phyloP scores from a whole-genome alignment of 192 early-diverging fungal species.

The Pecoramyces ruminantium region DNA sequence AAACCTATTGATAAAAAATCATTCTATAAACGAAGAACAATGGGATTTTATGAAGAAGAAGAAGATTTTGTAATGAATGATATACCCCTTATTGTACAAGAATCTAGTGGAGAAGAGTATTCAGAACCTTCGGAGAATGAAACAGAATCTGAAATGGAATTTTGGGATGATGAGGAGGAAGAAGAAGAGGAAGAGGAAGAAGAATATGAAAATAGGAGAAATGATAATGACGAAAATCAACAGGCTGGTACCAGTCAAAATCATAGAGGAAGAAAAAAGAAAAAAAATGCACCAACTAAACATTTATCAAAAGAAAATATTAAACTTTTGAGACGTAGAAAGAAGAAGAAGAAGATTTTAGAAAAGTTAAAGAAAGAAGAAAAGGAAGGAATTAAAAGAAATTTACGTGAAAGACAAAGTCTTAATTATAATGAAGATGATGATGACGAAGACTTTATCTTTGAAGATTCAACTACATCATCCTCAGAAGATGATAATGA shows the following conservation, averaged over 20 bases:
- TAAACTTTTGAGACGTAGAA: background rate
- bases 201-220: background rate
- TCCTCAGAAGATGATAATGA: conserved; percentile 28
- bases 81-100: background rate
- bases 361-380: background rate
- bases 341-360: background rate
- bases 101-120: background rate
- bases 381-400: background rate
- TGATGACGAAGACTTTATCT: conserved; percentile 37
- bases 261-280: background rate
- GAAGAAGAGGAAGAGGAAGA: background rate
- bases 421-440: conserved; percentile 36
- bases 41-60: background rate
- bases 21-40: background rate
- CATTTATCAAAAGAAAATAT: background rate
- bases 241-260: background rate
- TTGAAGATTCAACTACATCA: conserved; percentile 10
- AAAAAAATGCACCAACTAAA: background rate
- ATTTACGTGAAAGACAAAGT: conserved; percentile 17
- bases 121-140: background rate
- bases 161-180: background rate
- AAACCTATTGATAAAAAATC: background rate
- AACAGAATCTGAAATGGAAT: background rate
- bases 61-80: background rate
- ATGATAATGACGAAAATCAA: background rate